Conservation (phyloP, 495 filamentous ascomycete species). For the Xeromyces bisporus region DNA sequence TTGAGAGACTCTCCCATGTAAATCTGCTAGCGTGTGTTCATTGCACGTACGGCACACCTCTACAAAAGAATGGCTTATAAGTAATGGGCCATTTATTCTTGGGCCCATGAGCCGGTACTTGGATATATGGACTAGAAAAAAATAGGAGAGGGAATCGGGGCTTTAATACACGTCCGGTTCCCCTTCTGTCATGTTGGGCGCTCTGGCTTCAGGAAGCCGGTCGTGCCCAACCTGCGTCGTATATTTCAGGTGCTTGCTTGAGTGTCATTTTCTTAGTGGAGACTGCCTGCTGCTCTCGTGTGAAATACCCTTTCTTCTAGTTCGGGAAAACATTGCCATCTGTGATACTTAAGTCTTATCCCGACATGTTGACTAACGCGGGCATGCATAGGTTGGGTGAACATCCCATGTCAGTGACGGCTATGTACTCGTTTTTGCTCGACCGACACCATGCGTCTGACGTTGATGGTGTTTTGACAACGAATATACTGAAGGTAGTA, state of each 20-base stretch:
- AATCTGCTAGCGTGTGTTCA: constrained; percentile 14
- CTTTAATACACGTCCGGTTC: no score
- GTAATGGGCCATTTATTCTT: constrained; percentile 8
- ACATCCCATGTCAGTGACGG: constrained; percentile 36
- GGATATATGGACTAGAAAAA: constrained; percentile 12
- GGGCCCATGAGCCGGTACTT: constrained; percentile 4
- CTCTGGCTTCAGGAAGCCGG: no score
- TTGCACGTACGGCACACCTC: constrained; percentile 9
- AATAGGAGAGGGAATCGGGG: constrained; percentile 15
- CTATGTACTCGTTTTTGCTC: constrained; percentile 45
- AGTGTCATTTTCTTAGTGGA: no score
- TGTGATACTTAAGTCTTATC: background rate
- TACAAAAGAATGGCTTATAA: constrained; percentile 15
- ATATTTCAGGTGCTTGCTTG: no score
- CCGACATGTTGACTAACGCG: constrained; percentile 13
- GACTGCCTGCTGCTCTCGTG: no score
- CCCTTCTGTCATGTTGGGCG: no score
- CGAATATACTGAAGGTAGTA: constrained; percentile 43
- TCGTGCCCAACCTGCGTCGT: no score
- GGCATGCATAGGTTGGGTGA: constrained; percentile 34
- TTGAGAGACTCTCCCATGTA: constrained; percentile 21
- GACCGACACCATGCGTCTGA: constrained; percentile 51
- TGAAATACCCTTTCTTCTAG: no score
- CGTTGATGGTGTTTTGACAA: constrained; percentile 42
- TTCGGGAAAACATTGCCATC: constrained; percentile 1